These are phyloP conservation scores for Xylariaceae sp. DNA, from an alignment of 2,329 filamentous ascomycete genomes.

Conservation along the genomic window DNA sequence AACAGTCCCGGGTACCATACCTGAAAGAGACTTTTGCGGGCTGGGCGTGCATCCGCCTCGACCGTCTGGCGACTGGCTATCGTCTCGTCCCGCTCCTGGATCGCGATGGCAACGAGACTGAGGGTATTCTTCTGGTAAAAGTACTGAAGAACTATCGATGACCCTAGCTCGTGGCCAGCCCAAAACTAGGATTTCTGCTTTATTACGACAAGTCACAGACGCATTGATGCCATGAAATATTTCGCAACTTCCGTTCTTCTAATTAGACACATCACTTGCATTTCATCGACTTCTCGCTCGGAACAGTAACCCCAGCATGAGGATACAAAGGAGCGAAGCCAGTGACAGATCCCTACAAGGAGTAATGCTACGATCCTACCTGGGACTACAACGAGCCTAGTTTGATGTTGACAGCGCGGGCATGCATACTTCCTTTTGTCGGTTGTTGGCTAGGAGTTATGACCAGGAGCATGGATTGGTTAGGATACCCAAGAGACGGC, in stretches of 20 bases:
- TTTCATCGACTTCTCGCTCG: neutral
- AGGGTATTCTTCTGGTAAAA: slow-evolving; percentile 58
- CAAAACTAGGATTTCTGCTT: neutral
- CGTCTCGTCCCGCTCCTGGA: slow-evolving; percentile 60
- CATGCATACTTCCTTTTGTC: slow-evolving; percentile 21
- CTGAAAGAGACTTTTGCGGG: slow-evolving; percentile 36
- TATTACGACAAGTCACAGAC: neutral
- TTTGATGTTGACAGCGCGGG: slow-evolving; percentile 3
- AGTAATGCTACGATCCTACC: no score
- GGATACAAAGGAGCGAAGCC: no score
- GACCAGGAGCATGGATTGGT: slow-evolving; percentile 21
- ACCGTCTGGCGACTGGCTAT: slow-evolving; percentile 61
- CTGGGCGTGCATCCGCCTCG: slow-evolving; percentile 66
- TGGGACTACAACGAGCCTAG: no score
- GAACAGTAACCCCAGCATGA: no score
- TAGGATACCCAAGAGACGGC: slow-evolving; percentile 28
- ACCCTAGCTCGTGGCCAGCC: neutral
- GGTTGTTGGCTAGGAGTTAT: slow-evolving; percentile 14
- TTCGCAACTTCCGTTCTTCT: neutral
- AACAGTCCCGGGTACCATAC: slow-evolving; percentile 14
- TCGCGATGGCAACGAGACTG: slow-evolving; percentile 49
- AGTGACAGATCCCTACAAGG: no score
- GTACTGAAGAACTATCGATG: slow-evolving; percentile 54
- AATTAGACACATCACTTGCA: slow-evolving; percentile 5
- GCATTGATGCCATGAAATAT: neutral